phyloP scores from a whole-genome alignment of 2,329 filamentous ascomycete species.

The Rhynchosporium agropyri region DNA sequence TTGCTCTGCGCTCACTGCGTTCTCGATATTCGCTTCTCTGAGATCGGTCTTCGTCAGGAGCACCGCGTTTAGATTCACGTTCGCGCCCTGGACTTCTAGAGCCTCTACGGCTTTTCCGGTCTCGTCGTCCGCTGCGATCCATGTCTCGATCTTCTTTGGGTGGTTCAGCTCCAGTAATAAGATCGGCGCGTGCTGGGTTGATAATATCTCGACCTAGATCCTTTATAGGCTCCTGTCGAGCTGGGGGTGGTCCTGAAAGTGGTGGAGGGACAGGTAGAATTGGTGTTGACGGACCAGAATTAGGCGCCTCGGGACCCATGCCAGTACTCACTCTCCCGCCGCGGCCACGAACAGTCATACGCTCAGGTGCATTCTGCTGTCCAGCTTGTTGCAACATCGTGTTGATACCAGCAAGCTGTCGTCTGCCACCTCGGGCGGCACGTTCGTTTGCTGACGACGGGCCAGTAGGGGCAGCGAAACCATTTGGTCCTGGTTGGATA shows the following conservation, averaged over 20 bases:
- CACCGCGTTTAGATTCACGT: conserved; percentile 38
- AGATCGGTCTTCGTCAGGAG: conserved; percentile 36
- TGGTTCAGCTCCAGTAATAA: conserved; percentile 34
- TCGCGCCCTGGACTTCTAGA: conserved; percentile 38
- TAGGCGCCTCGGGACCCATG: conserved; percentile 55
- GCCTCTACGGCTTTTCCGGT: conserved; percentile 39
- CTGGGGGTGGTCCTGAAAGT: conserved; percentile 39
- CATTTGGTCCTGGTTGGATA: conserved; percentile 33
- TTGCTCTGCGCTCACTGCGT: conserved; percentile 31
- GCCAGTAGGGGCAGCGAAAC: conserved; percentile 40
- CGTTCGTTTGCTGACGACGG: conserved; percentile 42
- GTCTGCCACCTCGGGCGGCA: conserved; percentile 40
- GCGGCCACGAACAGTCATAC: conserved; percentile 38
- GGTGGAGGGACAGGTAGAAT: conserved; percentile 54
- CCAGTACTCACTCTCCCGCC: conserved; percentile 43
- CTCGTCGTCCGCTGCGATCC: conserved; percentile 38
- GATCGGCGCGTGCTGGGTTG: conserved; percentile 38
- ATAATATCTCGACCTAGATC: conserved; percentile 35
- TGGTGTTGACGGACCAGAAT: conserved; percentile 54
- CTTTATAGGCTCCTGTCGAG: conserved; percentile 22
- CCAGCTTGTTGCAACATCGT: conserved; percentile 57
- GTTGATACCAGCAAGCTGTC: conserved; percentile 63
- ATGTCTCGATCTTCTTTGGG: conserved; percentile 36
- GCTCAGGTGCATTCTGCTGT: conserved; percentile 46
- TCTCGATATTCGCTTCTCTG: conserved; percentile 38